phyloP scores from a whole-genome alignment of 352 stramenopile species.

The Pythium oligandrum region DNA sequence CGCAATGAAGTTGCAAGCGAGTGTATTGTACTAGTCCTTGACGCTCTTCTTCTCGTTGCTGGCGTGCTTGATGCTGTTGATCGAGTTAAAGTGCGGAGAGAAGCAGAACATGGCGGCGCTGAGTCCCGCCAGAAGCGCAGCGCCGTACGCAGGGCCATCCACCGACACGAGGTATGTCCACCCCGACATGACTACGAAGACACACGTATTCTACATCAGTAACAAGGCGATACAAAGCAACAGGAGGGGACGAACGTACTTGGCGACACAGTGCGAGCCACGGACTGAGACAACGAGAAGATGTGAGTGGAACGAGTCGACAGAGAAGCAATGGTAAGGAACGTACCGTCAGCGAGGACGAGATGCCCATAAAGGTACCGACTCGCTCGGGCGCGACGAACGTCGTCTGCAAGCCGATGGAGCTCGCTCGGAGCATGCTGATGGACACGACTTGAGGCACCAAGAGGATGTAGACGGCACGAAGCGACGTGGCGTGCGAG shows the following conservation, averaged over 20 bases:
- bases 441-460: constrained; percentile 54
- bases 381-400: constrained; percentile 65
- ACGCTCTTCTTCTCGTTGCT: too few relatives aligned
- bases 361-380: constrained; percentile 76
- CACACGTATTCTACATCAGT: constrained; percentile 1
- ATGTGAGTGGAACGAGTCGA: constrained; percentile 1
- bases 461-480: constrained; percentile 47
- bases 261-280: constrained; percentile 71
- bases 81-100: constrained; percentile 40
- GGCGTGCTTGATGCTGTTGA: too few relatives aligned
- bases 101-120: constrained; percentile 65
- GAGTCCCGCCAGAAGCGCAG: constrained; percentile 48
- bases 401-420: constrained; percentile 64
- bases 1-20: too few relatives aligned
- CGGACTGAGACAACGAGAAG: constrained; percentile 30
- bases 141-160: constrained; percentile 63
- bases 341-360: constrained; percentile 67
- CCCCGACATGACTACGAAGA: constrained; percentile 59
- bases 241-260: constrained; percentile 37
- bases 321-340: not conserved
- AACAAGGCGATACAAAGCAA: not conserved
- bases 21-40: too few relatives aligned
- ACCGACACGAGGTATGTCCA: constrained; percentile 73
- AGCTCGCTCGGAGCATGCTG: constrained; percentile 79
- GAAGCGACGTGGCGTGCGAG: constrained; percentile 41